phyloP scores from a whole-genome alignment of 2,329 filamentous ascomycete species.

The Stagonosporopsis tanaceti region DNA sequence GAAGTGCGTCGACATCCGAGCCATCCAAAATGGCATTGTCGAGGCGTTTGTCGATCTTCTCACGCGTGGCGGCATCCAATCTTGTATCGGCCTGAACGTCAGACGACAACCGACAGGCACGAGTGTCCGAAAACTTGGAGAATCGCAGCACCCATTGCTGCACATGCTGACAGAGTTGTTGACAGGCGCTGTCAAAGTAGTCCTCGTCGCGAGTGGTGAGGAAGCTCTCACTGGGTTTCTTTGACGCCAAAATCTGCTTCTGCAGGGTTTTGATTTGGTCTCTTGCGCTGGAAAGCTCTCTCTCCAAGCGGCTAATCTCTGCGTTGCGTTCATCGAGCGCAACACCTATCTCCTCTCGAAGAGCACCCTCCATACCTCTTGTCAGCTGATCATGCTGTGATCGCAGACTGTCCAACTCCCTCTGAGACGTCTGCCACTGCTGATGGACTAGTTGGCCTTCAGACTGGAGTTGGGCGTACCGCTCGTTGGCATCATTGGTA shows the following conservation, averaged over 20 bases:
- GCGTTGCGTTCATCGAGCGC: slow-evolving; percentile 82
- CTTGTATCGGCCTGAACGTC: slow-evolving; percentile 74
- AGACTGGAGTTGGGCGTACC: slow-evolving; percentile 71
- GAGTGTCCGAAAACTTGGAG: slow-evolving; percentile 95
- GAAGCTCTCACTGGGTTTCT: slow-evolving; percentile 72
- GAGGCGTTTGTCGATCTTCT: slow-evolving; percentile 91
- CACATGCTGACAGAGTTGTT: slow-evolving; percentile 92
- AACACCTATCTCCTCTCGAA: slow-evolving; percentile 67
- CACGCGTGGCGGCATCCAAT: slow-evolving; percentile 53
- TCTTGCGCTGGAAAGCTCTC: slow-evolving; percentile 76
- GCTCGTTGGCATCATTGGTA: slow-evolving; percentile 76
- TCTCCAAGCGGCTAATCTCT: slow-evolving; percentile 79
- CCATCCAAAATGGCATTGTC: slow-evolving; percentile 96
- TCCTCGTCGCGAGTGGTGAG: slow-evolving; percentile 86
- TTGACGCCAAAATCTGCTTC: slow-evolving; percentile 65
- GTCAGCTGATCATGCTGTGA: slow-evolving; percentile 69
- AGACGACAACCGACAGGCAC: slow-evolving; percentile 80
- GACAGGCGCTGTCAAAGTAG: slow-evolving; percentile 93
- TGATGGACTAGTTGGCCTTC: slow-evolving; percentile 66
- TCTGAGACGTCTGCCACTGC: slow-evolving; percentile 66
- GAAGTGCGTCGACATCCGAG: slow-evolving; percentile 87
- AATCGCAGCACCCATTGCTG: slow-evolving; percentile 98
- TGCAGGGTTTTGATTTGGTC: slow-evolving; percentile 68
- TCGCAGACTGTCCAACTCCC: slow-evolving; percentile 74
- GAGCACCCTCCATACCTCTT: slow-evolving; percentile 67